A percentile compares a stretch with the other conserved stretches of the same genome.
Evolutionary conservation across 2,329 filamentous ascomycete genomes (phyloP).

Genomic region (Teratosphaeria viscida): DNA sequence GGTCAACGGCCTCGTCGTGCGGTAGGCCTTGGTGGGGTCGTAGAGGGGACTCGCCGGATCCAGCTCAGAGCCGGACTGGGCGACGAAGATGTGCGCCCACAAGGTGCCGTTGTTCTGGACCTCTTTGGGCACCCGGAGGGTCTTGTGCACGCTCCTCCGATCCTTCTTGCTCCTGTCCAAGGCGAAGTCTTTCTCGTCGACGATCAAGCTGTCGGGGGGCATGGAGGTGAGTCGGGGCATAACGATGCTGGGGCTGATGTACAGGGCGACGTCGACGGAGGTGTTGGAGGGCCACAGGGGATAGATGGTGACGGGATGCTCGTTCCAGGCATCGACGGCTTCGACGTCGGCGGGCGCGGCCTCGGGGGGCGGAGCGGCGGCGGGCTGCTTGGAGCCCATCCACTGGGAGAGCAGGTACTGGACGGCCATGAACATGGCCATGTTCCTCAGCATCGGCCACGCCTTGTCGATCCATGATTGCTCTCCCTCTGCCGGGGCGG

Average conservation of each 20-base stretch:
- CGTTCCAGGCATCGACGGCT: conserved; percentile 41
- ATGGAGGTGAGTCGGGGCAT: conserved; percentile 57
- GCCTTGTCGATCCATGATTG: conserved; percentile 14
- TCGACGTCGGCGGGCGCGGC: conserved; percentile 9
- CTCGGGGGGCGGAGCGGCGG: conserved; percentile 10
- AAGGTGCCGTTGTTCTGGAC: conserved; percentile 90
- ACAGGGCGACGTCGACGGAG: conserved; percentile 71
- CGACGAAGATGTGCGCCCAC: conserved; percentile 89
- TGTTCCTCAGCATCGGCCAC: conserved; percentile 38
- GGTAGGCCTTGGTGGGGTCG: conserved; percentile 64
- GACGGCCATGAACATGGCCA: conserved; percentile 49
- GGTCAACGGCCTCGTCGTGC: conserved; percentile 77
- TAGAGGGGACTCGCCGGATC: conserved; percentile 66
- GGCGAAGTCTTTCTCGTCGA: conserved; percentile 67
- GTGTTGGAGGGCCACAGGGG: conserved; percentile 82
- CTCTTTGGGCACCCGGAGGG: conserved; percentile 62
- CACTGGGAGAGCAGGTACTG: conserved; percentile 49
- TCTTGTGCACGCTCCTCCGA: conserved; percentile 63
- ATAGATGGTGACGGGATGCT: conserved; percentile 59
- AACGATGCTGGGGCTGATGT: conserved; percentile 65
- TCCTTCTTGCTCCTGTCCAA: conserved; percentile 52
- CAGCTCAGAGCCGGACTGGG: conserved; percentile 60
- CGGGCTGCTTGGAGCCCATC: conserved; percentile 29
- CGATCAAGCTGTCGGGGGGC: conserved; percentile 57
- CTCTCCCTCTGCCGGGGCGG: not conserved